A percentile compares a stretch with the other conserved stretches of the same genome.
Conservation (phyloP, 78 protist genomes). For the Dictyostelium capitatum region DNA sequence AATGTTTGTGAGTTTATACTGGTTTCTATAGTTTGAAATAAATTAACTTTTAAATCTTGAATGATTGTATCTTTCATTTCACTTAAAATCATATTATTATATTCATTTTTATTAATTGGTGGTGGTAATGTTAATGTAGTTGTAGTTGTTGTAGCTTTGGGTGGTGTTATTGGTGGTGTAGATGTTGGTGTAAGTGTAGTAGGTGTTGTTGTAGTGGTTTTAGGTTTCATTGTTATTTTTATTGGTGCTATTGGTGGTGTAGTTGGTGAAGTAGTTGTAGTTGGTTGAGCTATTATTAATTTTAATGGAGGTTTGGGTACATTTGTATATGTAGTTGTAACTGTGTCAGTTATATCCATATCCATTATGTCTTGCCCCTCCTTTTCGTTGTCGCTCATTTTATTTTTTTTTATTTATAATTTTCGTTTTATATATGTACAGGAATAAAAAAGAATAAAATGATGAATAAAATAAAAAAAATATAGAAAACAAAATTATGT, state of each 20-base stretch:
- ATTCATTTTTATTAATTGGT: constrained; percentile 10
- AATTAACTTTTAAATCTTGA: neutral
- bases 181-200: neutral
- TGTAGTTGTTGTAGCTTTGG: neutral
- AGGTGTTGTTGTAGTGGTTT: neutral
- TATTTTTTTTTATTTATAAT: no score
- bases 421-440: no score
- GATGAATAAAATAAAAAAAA: no score
- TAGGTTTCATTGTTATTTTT: neutral
- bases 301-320: no score
- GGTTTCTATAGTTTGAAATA: neutral
- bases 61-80: neutral
- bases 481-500: no score
- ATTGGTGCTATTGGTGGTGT: neutral
- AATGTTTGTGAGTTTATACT: neutral
- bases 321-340: no score
- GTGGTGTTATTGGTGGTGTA: neutral
- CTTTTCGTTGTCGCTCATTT: no score
- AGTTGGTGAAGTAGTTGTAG: neutral
- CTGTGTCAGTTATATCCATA: no score
- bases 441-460: no score
- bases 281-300: neutral
- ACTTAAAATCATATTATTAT: neutral
- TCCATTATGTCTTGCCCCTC: no score
- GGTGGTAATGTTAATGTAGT: neutral